Base-by-base conservation (phyloP, 1,284 basidiomycete genomes). In the Trichosporon coremiiforme region DNA sequence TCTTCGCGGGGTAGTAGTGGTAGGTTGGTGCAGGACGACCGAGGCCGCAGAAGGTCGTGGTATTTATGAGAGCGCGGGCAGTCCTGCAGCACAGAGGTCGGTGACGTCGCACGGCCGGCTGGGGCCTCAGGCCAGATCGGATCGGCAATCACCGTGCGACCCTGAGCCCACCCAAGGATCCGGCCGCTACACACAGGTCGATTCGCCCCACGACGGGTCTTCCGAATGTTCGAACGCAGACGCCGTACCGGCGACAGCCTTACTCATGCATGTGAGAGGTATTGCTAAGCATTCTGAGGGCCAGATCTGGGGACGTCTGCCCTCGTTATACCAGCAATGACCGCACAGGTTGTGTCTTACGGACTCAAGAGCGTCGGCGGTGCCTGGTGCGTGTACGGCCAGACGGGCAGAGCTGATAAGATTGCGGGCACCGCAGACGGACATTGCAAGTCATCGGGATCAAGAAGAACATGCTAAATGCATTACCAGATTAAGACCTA, bases 141-240 rank as follows among this genome's bases (percentile, higher is more conserved):
- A 33, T 60, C 57, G 57, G 57, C 57, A 60, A 60, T 60, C 29
- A 60, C 55, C 55, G 55, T 17, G 25, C 29, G 31, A 2, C 57
- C 17, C 29, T n/a, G 57, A 31, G 4, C 17, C 57, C 55, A 7
- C 13, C 55, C 8, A 31, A 33, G 33, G 33, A 3, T 33, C 33
- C 33, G 33, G 33, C 33, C 33, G 33, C 33, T 33, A 33, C 25
- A 12, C 29, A 31, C 55, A n/a, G n/a, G n/a, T 33, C 22, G 50
- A 55, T 29, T 55, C 22, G 12, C 20, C 29, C 53, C 3, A 10
- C 17, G 29, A 6, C 29, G 57, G 15, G 57, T 60, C 57, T 60
- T 60, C 57, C 57, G 57, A 60, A 60, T 60, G 8, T 29, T 15
- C 20, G 2, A 25, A 60, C 29, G 15, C 57, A 60, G 57, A 60